Base-by-base conservation (phyloP, 352 stramenopile species). In the Phytophthora quininea region DNA sequence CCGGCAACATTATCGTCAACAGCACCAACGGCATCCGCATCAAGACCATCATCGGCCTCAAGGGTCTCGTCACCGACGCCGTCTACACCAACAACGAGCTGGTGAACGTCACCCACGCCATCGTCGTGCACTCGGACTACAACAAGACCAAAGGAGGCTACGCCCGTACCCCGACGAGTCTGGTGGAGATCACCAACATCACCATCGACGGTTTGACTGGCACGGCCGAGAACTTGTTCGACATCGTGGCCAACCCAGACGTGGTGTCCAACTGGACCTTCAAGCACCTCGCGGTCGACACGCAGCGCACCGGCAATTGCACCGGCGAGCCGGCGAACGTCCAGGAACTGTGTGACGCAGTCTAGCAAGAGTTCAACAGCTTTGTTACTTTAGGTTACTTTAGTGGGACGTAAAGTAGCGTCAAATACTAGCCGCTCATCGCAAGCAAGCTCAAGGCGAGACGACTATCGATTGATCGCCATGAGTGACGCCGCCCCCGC, bases 401-500 rank as follows among this genome's bases (percentile, higher is more conserved):
- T 24, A 24, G 19, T 24, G 19, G 19, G 19, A 24, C 19, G 19
- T 24, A 24, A 24, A 24, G 19, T 24, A 24, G 33, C 32, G 45
- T 31, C 58, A 30, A 63, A 45, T 67, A 52, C 49, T 1, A 49
- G 62, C 61, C 54, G 49, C 62, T 30, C 62, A 29, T 62, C 46
- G 29, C 37, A 29, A 62, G 24, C 54, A 62, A 55, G 30, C 53
- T 58, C 35, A 40, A 53, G 19, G 31, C 5, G 49, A 54, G 38
- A 62, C 11, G 9, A 31, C 46, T 29, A 29, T 54, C 27, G 48
- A 69, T 50, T 52, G 42, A 56, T 14, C 31, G 67, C 30, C 43
- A 91, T 89, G 79, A 89, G 77, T 72, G 71, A 84, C 56, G 55
- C 62, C 54, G 52, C 47, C 63, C 69, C 76, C 57, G 64, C 27